A percentile compares a stretch with the other conserved stretches of the same genome.
Evolutionary conservation across 495 filamentous ascomycete genomes (phyloP).

Genomic region (Hypoxylon lenormandii): DNA sequence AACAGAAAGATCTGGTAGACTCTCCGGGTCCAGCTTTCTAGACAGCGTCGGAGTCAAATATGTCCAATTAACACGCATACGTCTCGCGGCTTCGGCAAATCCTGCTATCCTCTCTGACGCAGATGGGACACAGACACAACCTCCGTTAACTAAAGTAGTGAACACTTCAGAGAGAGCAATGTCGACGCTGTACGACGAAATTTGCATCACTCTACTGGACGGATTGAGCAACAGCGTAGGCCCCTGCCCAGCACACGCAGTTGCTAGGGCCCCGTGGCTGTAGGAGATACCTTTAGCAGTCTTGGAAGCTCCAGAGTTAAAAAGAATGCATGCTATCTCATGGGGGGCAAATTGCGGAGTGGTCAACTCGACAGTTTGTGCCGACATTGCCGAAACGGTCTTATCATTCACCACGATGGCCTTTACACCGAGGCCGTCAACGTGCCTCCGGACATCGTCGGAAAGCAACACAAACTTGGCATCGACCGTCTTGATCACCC

Average conservation of each 20-base stretch:
- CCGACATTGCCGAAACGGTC: constrained; percentile 50
- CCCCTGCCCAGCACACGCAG: constrained; percentile 62
- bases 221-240: constrained; percentile 62
- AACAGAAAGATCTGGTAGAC: constrained; percentile 54
- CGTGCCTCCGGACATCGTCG: constrained; percentile 41
- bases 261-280: constrained; percentile 60
- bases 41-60: constrained; percentile 62
- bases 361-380: constrained; percentile 48
- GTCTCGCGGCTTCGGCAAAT: constrained; percentile 55
- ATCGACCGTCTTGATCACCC: constrained; percentile 56
- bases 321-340: constrained; percentile 61
- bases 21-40: constrained; percentile 56
- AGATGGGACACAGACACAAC: constrained; percentile 64
- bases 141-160: constrained; percentile 69
- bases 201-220: constrained; percentile 70
- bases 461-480: constrained; percentile 57
- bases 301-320: constrained; percentile 51
- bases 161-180: constrained; percentile 74
- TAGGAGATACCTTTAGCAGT: constrained; percentile 57
- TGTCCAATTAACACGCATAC: constrained; percentile 64
- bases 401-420: constrained; percentile 53
- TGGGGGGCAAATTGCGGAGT: constrained; percentile 43
- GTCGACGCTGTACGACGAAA: constrained; percentile 77
- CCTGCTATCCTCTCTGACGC: constrained; percentile 54
- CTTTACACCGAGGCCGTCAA: constrained; percentile 52